A percentile compares a stretch with the other conserved stretches of the same genome.
phyloP scores from a whole-genome alignment of 768 basidiomycete genomes.

The Suillus discolor region DNA sequence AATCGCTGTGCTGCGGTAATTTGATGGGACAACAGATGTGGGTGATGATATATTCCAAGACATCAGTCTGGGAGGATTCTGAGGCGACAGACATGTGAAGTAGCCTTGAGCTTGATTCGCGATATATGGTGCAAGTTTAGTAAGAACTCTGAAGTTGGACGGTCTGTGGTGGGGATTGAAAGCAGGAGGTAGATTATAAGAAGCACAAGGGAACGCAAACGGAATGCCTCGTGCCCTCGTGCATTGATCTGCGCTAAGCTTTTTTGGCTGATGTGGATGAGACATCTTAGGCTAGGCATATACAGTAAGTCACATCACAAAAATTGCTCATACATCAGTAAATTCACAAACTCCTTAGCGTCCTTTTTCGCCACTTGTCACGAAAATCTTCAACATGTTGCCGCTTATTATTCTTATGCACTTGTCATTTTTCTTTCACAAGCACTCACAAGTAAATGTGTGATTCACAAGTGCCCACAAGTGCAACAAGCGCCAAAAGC shows the following conservation, averaged over 20 bases:
- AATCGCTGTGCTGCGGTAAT: conserved; percentile 29
- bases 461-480: too few species aligned
- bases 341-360: too few species aligned
- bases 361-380: too few species aligned
- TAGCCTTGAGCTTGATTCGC: background rate
- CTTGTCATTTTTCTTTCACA: too few species aligned
- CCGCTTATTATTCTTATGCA: too few species aligned
- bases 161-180: background rate
- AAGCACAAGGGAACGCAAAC: background rate
- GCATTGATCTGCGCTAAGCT: background rate
- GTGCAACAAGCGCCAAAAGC: too few species aligned
- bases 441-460: too few species aligned
- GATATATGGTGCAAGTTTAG: background rate
- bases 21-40: conserved; percentile 16
- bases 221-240: background rate
- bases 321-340: too few species aligned
- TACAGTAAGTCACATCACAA: too few species aligned
- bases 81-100: background rate
- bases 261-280: background rate
- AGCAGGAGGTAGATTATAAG: background rate
- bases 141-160: background rate
- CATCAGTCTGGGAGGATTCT: background rate
- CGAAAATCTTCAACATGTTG: too few species aligned
- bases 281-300: too few species aligned
- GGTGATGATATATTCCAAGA: conserved; percentile 10